Conservation (phyloP, 116 monocot genomes). For the Dioscorea cayenensis region DNA sequence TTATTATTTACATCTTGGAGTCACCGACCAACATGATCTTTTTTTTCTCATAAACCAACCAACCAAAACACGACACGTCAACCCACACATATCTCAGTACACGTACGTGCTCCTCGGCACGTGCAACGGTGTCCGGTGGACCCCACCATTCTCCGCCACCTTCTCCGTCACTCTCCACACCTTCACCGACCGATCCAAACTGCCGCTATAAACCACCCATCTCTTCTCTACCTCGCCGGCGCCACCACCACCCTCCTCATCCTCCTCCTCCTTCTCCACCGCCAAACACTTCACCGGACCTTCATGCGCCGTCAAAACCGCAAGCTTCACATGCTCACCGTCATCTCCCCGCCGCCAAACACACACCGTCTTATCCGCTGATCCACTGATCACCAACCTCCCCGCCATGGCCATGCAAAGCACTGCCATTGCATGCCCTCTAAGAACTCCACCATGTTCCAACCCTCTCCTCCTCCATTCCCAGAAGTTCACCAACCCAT, state of each 20-base stretch:
- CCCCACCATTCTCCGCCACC: background rate
- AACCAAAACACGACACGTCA: background rate
- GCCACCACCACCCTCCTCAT: background rate
- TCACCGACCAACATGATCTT: background rate
- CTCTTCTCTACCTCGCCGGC: background rate
- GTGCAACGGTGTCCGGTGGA: conserved; percentile 1
- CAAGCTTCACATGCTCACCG: conserved; percentile 13
- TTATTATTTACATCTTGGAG: conserved; percentile 1
- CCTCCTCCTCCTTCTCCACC: conserved; percentile 15
- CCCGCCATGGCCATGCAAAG: conserved; percentile 51
- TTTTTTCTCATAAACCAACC: background rate
- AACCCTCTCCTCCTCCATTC: conserved; percentile 9
- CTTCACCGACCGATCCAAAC: conserved; percentile 53
- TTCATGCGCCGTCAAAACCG: conserved; percentile 40
- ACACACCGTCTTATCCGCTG: conserved; percentile 48
- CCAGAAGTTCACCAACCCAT: conserved; percentile 55
- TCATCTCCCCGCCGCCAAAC: conserved; percentile 39
- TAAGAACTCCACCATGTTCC: conserved; percentile 28
- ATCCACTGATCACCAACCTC: conserved; percentile 42
- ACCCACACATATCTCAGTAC: background rate
- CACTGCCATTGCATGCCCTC: conserved; percentile 42
- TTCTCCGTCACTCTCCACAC: conserved; percentile 48
- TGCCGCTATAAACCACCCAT: conserved; percentile 60
- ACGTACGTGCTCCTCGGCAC: background rate
- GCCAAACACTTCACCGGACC: conserved; percentile 59